Evolutionary conservation across 140 eudicot species (phyloP).

Genomic region (Anethum foeniculum): DNA sequence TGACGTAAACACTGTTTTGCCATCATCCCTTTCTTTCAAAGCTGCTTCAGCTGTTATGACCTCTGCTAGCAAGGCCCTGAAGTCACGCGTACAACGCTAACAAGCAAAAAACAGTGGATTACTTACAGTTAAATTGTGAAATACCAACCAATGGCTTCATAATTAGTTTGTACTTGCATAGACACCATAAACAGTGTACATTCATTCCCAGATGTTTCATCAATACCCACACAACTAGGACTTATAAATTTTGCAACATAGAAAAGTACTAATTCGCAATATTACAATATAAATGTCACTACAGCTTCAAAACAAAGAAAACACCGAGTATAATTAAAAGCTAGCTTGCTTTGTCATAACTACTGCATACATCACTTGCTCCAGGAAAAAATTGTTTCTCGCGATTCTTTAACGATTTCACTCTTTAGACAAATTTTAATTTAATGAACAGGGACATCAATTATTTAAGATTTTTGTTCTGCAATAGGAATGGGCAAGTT

Average conservation of each 20-base stretch:
- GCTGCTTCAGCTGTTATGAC: constrained; percentile 69
- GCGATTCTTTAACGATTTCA: neutral
- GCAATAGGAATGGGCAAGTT: neutral
- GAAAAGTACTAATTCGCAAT: neutral
- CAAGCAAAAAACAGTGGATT: constrained; percentile 5
- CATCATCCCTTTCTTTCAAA: constrained; percentile 58
- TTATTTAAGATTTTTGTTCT: neutral
- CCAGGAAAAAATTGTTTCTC: neutral
- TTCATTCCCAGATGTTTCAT: neutral
- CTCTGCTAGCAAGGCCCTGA: constrained; percentile 50
- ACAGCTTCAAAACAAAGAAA: neutral
- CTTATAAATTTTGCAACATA: neutral
- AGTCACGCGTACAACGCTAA: constrained; percentile 68
- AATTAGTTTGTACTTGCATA: neutral
- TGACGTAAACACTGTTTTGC: constrained; percentile 66
- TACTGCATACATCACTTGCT: neutral
- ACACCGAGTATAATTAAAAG: neutral
- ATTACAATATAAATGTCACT: neutral
- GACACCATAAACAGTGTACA: neutral
- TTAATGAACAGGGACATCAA: neutral
- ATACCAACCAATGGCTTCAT: neutral
- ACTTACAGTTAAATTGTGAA: neutral
- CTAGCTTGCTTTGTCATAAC: neutral
- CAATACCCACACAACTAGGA: neutral
- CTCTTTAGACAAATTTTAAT: neutral